Conservation (phyloP, 2,329 filamentous ascomycete genomes). For the Aspergillus carbonarius region DNA sequence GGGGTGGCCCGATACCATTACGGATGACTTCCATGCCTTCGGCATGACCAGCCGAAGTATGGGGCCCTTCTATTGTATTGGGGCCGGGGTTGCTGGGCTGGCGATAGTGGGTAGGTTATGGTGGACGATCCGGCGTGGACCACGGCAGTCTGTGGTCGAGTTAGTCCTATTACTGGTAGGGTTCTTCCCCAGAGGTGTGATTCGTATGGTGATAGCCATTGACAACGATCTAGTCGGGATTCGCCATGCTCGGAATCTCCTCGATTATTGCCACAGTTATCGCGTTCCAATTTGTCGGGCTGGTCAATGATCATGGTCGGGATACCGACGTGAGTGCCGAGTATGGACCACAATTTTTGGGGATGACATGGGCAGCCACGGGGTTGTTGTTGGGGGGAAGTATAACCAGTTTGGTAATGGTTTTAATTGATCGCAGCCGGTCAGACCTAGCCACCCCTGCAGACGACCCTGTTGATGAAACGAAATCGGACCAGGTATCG, state of each 20-base stretch:
- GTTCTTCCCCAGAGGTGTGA: background rate
- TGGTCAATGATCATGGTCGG: slow-evolving; percentile 56
- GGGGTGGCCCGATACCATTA: slow-evolving; percentile 57
- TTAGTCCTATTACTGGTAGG: slow-evolving; percentile 48
- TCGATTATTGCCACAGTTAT: slow-evolving; percentile 72
- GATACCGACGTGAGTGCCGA: slow-evolving; percentile 51
- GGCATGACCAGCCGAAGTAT: slow-evolving; percentile 51
- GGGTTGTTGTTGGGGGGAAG: slow-evolving; percentile 32
- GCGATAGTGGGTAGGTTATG: slow-evolving; percentile 49
- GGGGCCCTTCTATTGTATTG: slow-evolving; percentile 61
- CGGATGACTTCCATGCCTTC: slow-evolving; percentile 54
- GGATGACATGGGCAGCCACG: slow-evolving; percentile 60
- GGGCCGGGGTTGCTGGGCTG: slow-evolving; percentile 53
- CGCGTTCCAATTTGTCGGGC: slow-evolving; percentile 52
- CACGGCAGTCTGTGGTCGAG: slow-evolving; percentile 52
- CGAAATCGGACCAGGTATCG: background rate
- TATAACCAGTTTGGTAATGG: slow-evolving; percentile 29
- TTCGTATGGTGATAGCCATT: background rate
- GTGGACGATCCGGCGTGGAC: slow-evolving; percentile 46
- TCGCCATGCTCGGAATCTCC: slow-evolving; percentile 64
- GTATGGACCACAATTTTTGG: slow-evolving; percentile 56
- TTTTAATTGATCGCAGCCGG: slow-evolving; percentile 21
- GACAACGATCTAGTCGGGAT: slow-evolving; percentile 44
- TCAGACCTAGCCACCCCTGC: background rate
- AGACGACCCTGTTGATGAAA: background rate